Conservation (phyloP, 1,284 basidiomycete genomes). For the Cutaneotrichosporon spelunceum region DNA sequence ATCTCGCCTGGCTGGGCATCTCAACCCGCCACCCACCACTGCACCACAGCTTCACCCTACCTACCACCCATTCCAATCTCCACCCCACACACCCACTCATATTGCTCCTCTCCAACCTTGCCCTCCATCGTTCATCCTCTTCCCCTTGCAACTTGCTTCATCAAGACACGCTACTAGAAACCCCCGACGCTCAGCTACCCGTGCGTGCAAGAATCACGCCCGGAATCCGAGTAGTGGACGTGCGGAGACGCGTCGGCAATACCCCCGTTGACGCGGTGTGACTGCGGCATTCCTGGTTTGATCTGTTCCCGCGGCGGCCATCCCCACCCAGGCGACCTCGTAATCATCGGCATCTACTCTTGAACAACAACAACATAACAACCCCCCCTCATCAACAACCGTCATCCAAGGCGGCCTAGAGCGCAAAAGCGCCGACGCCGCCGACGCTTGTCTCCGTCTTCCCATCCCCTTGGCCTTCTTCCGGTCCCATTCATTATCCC, state of each 20-base stretch:
- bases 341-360: neutral
- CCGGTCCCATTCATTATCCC: neutral
- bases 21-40: neutral
- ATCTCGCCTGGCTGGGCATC: too few relatives aligned
- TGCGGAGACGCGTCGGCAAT: neutral
- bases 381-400: neutral
- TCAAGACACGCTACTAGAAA: neutral
- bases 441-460: neutral
- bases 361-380: neutral
- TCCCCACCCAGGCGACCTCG: neutral
- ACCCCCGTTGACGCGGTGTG: neutral
- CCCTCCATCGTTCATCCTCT: neutral
- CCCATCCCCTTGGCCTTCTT: too few relatives aligned
- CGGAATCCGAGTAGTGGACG: neutral
- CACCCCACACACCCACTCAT: neutral
- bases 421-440: slow-evolving; percentile 10
- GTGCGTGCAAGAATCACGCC: neutral
- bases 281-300: neutral
- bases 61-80: neutral
- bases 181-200: neutral
- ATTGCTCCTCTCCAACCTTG: neutral
- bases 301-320: neutral
- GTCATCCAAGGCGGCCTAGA: slow-evolving; percentile 1
- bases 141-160: neutral
- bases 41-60: neutral